phyloP scores from a whole-genome alignment of 2,329 filamentous ascomycete species.

The Ophiostoma ips region DNA sequence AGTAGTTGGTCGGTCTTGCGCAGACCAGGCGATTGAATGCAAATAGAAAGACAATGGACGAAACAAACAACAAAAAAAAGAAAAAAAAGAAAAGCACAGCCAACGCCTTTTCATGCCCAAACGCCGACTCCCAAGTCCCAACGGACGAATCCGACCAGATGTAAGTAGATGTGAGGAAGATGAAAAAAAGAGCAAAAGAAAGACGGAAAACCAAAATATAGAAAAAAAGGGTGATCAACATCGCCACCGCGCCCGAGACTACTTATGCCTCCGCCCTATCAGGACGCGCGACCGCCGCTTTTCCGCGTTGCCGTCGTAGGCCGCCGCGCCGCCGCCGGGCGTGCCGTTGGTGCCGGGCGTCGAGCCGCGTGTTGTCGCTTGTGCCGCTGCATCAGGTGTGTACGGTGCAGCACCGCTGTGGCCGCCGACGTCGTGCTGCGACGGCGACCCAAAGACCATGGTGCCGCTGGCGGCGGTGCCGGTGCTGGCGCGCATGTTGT shows the following conservation, averaged over 20 bases:
- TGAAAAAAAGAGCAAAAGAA: background rate
- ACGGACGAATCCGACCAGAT: too few species aligned
- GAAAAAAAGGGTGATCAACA: background rate
- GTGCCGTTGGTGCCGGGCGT: too few species aligned
- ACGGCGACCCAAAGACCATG: slow-evolving; percentile 17
- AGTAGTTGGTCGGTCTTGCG: too few species aligned
- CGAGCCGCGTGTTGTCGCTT: too few species aligned
- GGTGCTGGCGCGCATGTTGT: slow-evolving; percentile 21
- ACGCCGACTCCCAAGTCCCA: background rate
- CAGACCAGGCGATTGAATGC: too few species aligned
- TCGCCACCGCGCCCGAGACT: background rate
- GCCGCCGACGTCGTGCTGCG: slow-evolving; percentile 20
- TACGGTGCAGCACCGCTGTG: background rate
- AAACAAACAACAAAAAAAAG: background rate
- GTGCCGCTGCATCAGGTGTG: background rate
- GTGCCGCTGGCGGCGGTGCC: slow-evolving; percentile 20
- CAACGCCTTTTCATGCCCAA: slow-evolving; percentile 1
- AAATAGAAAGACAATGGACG: background rate
- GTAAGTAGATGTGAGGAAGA: background rate
- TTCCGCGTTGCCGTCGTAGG: slow-evolving; percentile 20
- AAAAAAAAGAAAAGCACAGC: background rate
- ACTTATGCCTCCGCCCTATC: background rate
- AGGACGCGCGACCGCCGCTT: slow-evolving; percentile 7
- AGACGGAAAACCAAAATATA: background rate
- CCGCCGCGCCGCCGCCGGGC: slow-evolving; percentile 8